Evolutionary conservation across 306 rosid species (phyloP).

Genomic region (Castanea mollissima): DNA sequence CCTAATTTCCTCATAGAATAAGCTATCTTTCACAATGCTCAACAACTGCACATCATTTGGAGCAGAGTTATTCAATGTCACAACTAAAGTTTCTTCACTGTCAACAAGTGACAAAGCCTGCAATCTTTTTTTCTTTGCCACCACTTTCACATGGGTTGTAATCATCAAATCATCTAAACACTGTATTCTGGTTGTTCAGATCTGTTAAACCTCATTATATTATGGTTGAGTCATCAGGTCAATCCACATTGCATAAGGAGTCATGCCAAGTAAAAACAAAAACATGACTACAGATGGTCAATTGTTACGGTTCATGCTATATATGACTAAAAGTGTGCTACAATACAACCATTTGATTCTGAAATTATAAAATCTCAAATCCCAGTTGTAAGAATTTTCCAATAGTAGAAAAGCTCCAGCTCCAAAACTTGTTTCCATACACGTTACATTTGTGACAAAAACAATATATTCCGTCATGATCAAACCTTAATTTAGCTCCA

Average conservation of each 20-base stretch:
- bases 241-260: background rate
- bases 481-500: too few relatives aligned
- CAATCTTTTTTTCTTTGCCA: too few relatives aligned
- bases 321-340: background rate
- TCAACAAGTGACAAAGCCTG: too few relatives aligned
- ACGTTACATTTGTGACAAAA: background rate
- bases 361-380: background rate
- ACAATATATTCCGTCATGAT: background rate
- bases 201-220: background rate
- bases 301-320: background rate
- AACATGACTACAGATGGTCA: background rate
- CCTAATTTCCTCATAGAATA: too few relatives aligned
- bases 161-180: background rate
- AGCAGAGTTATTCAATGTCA: too few relatives aligned
- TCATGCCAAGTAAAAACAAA: background rate
- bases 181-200: background rate
- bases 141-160: background rate
- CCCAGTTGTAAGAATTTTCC: background rate
- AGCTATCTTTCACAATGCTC: too few relatives aligned
- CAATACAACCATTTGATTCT: background rate
- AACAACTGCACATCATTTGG: too few relatives aligned
- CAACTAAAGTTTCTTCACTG: too few relatives aligned
- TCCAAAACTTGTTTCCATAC: background rate
- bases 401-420: background rate
- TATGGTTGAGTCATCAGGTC: background rate